A percentile compares a stretch with the other conserved stretches of the same genome.
Evolutionary conservation across 306 rosid genomes (phyloP).

Genomic region (Macrotyloma uniflorum): DNA sequence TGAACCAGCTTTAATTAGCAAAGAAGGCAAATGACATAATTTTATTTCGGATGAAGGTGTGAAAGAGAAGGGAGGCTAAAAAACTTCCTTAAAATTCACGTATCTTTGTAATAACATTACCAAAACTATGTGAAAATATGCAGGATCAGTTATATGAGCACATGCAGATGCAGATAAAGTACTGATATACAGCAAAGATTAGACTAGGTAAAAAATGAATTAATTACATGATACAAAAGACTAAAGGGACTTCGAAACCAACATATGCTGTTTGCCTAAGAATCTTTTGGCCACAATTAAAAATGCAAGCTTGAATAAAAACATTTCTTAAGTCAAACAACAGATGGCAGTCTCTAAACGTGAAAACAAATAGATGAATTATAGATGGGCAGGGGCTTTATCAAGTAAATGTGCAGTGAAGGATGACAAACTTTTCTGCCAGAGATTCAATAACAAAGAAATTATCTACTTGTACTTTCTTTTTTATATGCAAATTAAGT

Average conservation of each 20-base stretch:
- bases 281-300: not conserved
- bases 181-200: not conserved
- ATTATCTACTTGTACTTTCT: not conserved
- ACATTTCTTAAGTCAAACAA: not conserved
- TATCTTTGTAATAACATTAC: not conserved
- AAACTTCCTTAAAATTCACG: not conserved
- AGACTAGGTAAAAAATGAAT: not conserved
- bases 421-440: not conserved
- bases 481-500: not conserved
- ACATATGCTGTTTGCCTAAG: not conserved
- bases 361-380: not conserved
- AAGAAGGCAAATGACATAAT: too few species aligned
- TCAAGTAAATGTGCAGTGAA: not conserved
- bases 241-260: not conserved
- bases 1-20: not conserved
- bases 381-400: not conserved
- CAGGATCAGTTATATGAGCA: not conserved
- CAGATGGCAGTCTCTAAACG: not conserved
- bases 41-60: too few species aligned
- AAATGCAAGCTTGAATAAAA: not conserved
- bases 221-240: not conserved
- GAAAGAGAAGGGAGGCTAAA: too few species aligned
- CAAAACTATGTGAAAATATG: not conserved
- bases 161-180: not conserved
- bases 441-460: not conserved